Base-by-base conservation (phyloP, 2,329 filamentous ascomycete genomes). In the Calonectria pteridis region DNA sequence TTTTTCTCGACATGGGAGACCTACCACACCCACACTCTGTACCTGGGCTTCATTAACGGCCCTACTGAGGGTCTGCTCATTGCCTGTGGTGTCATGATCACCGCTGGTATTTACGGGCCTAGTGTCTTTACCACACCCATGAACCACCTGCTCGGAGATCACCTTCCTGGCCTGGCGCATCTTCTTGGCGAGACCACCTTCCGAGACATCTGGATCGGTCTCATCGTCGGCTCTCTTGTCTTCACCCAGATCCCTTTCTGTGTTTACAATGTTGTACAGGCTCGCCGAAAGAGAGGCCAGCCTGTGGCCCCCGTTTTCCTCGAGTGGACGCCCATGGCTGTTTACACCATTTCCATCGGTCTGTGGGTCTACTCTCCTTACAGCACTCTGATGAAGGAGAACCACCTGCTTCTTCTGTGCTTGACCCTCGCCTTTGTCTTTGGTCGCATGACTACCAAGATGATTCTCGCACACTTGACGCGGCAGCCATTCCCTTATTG, bases 1-100 rank as follows among this genome's bases (percentile, higher is more conserved):
- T 99, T 98, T 89, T 98, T 99, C 87, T 98, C 96, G 4, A 99
- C 97, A 2, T 99, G 97, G 97, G 97, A 99, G 86, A 99, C 97
- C 1, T 99, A 98, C 84, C 97, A 99, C 86, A 98, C 97, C 6
- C 97, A 99, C 84, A 98, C 97, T 0, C 88, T 99, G 7, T 99
- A 98, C 84, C 92, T 99, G 16, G 97, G 97, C 69, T 95, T 96
- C 83, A 94, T 99, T 90, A 99, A 99, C 84, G 97, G 97, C 0
- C 97, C 97, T 2, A 99, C 97, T 40, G 97, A 99, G 87, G 97
- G 97, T 26, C 88, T 99, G 40, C 92, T 98, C 67, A 93, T 99
- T 76, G 97, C 96, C 31, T 96, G 95, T 82, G 85, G 87, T 66
- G 91, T 98, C 81, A 98, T 98, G 95, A 89, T 94, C 70, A 86